These are phyloP conservation scores for Phlebiopsis flavidoalba DNA, from an alignment of 768 basidiomycete species.

Conservation along the genomic window DNA sequence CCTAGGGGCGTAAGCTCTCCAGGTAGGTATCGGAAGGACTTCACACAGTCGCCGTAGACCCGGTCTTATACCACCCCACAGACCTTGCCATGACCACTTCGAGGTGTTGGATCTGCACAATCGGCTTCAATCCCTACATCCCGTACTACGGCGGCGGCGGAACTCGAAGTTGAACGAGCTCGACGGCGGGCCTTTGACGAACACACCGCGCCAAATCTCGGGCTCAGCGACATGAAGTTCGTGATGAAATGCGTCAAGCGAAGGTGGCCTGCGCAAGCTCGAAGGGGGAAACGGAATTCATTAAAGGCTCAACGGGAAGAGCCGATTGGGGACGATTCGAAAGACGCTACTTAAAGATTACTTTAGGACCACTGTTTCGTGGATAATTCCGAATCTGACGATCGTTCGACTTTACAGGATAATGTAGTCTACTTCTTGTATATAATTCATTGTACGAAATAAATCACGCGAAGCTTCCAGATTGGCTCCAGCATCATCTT, in stretches of 20 bases:
- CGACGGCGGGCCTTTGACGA: not conserved
- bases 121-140: not conserved
- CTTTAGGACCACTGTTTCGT: too few species aligned
- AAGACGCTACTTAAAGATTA: too few species aligned
- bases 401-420: not conserved
- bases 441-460: not conserved
- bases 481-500: too few species aligned
- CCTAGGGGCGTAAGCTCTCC: constrained; percentile 2
- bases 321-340: not conserved
- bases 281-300: not conserved
- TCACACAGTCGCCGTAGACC: not conserved
- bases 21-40: not conserved
- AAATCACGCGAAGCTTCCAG: too few species aligned
- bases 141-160: not conserved
- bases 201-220: not conserved
- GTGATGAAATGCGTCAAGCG: not conserved
- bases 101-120: not conserved
- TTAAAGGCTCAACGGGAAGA: not conserved
- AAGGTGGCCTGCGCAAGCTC: not conserved
- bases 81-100: not conserved
- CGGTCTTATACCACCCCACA: not conserved
- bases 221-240: not conserved
- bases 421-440: not conserved
- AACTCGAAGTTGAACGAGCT: not conserved
- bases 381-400: not conserved